Evolutionary conservation across 1,139 yeast species (phyloP), one percentile per base, ranked within the genome.

Genomic region (Candida tunisiensis): DNA sequence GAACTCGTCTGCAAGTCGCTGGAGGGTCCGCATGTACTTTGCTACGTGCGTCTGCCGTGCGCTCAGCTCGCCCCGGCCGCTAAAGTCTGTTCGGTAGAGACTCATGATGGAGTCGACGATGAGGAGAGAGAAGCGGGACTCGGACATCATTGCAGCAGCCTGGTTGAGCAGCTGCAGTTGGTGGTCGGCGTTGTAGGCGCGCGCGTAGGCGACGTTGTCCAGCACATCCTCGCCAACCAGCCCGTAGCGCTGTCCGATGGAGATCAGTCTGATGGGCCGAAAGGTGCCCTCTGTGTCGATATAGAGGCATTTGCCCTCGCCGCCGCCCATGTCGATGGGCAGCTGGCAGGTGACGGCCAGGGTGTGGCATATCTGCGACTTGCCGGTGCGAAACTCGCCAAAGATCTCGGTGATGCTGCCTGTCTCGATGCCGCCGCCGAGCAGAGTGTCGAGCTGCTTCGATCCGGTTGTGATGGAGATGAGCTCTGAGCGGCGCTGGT

Each of bases 301-400:
- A 47, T 80, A 91, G 32, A 91, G 62, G 52, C 96, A 88, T 51
- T 91, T 83, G 21, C 99, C 98, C 57, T 88, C 99, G 28, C 96
- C 99, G 32, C 99, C 99, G 24, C 96, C 96, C 80, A 80, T 78
- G 47, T 88, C 96, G 26, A 88, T 72, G 3, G 98, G 98, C 32
- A 88, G 59, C 52, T 88, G 99, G 49, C 96, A 88, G 2, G 96
- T 85, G 8, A 91, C 94, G 0, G 96, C 94, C 35, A 91, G 61
- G 1, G 98, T 91, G 49, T 91, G 98, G 52, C 98, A 91, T 28
- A 88, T 57, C 56, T 88, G 99, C 5, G 95, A 82, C 51, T 88
- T 88, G 27, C 99, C 99, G 1, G 98, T 88, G 55, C 98, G 71
- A 51, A 85, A 91, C 53, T 88, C 98, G 23, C 99, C 99, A 58